Conservation (phyloP, 768 basidiomycete species). For the Boletellus sp. region DNA sequence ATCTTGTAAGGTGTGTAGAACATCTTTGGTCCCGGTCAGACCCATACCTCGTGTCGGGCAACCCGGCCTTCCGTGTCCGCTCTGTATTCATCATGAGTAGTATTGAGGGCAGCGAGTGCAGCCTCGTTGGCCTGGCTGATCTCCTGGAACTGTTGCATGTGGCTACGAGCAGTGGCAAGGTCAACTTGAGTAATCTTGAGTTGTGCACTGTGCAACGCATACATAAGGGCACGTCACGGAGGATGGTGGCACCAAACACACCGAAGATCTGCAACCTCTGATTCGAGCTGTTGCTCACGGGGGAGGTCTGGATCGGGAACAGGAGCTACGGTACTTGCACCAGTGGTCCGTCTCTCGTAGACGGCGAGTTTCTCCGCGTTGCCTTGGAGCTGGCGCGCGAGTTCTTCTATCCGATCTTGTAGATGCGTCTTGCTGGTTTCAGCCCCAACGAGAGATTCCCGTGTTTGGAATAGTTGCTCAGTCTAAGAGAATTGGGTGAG, state of each 20-base stretch:
- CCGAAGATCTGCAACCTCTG: conserved; percentile 84
- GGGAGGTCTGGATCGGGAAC: conserved; percentile 45
- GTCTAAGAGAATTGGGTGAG: conserved; percentile 38
- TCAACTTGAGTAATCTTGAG: conserved; percentile 79
- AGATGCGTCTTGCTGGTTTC: conserved; percentile 79
- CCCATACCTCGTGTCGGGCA: conserved; percentile 58
- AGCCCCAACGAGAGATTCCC: conserved; percentile 66
- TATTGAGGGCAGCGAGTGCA: conserved; percentile 64
- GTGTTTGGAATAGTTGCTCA: conserved; percentile 61
- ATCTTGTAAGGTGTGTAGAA: background rate
- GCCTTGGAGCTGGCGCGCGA: conserved; percentile 61
- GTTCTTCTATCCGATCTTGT: conserved; percentile 53
- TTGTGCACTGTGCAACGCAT: conserved; percentile 46
- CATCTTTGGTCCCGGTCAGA: background rate
- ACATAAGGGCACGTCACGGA: background rate
- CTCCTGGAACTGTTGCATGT: conserved; percentile 82
- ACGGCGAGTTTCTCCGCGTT: conserved; percentile 83
- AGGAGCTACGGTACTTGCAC: conserved; percentile 30
- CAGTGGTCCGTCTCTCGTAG: conserved; percentile 64
- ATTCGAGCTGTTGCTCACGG: conserved; percentile 76
- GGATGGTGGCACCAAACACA: conserved; percentile 29
- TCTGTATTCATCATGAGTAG: conserved; percentile 80
- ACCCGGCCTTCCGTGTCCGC: conserved; percentile 66
- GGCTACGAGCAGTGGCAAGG: conserved; percentile 61
- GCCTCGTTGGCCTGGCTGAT: conserved; percentile 81